These are phyloP conservation scores for Ensete glaucum DNA, from an alignment of 176 grass and related monocot genomes.

Conservation along the genomic window DNA sequence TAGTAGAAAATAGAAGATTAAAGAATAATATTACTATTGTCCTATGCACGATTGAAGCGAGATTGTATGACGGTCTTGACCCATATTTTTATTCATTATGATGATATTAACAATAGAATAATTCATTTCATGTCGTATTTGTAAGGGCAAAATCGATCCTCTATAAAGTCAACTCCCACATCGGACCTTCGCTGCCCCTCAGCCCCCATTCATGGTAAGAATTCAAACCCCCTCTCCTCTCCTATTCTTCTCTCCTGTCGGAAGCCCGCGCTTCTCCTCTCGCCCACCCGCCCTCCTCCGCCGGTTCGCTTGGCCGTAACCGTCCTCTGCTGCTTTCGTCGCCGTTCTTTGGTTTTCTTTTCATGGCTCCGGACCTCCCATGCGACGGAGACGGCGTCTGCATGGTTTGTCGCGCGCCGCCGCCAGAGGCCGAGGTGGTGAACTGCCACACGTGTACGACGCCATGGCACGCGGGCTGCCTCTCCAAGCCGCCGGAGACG, in stretches of 20 bases:
- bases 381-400: conserved; percentile 20
- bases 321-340: neutral
- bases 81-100: too few species aligned
- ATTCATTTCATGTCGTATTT: too few species aligned
- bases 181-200: neutral
- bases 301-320: too few species aligned
- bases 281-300: neutral
- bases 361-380: conserved; percentile 3
- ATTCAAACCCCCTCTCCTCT: neutral
- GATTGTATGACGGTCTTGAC: too few species aligned
- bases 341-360: neutral
- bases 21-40: too few species aligned
- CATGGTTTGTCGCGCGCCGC: conserved; percentile 5
- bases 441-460: conserved; percentile 15
- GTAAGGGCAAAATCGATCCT: too few species aligned
- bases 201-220: neutral
- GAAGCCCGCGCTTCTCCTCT: neutral
- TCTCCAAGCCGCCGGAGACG: conserved; percentile 34
- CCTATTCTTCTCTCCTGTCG: neutral
- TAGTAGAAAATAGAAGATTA: too few species aligned
- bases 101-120: too few species aligned
- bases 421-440: conserved; percentile 1
- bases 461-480: conserved; percentile 40
- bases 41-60: too few species aligned
- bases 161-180: too few species aligned